Evolutionary conservation across 495 filamentous ascomycete species (phyloP), one percentile per base, ranked within the genome.

Genomic region (Letharia columbiana): DNA sequence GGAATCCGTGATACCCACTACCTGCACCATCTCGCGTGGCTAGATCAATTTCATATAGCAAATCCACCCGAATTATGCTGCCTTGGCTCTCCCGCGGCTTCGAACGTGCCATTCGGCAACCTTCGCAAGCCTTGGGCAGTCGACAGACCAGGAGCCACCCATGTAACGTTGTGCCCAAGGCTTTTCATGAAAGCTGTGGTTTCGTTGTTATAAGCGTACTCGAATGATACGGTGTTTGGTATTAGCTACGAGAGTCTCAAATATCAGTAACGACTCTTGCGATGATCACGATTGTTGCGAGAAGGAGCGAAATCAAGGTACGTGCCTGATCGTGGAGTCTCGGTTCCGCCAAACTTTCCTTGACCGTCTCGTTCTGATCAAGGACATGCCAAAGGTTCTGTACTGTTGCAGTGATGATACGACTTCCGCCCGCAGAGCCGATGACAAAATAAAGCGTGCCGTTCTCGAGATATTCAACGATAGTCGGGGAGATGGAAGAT

Each of bases 341-440:
- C 4, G 91, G 89, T 47, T 77, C 70, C 0, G 84, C 83, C 28
- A 96, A 78, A 0, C 89, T 86, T 49, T 88, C 79, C 7, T 77
- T 71, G 0, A 86, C 75, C 2, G 77, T 82, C 69, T 87, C 76
- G 50, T 79, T 78, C 35, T 83, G 80, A 64, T 93, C 89, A 0
- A 97, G 78, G 8, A 90, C 78, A 70, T 91, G 81, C 70, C 87
- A 87, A 33, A 92, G 81, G 62, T 84, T 86, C 75, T 94, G 90
- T 56, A 91, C 81, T 0, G 89, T 93, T 0, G 90, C 79, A 0
- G 90, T 95, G 75, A 93, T 92, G 73, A 96, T 97, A 8, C 90
- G 82, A n/a, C 86, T 89, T 10, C 92, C 92, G 33, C 92, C 92
- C 0, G 92, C 91, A 0, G 90, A 85, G 2, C 90, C 92, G 20